Percentiles rank a stretch among this genome's conserved stretches.
These are phyloP conservation scores for Climacium dendroides DNA, from an alignment of 225 moss, liverwort and hornwort genomes.

Conservation along the genomic window DNA sequence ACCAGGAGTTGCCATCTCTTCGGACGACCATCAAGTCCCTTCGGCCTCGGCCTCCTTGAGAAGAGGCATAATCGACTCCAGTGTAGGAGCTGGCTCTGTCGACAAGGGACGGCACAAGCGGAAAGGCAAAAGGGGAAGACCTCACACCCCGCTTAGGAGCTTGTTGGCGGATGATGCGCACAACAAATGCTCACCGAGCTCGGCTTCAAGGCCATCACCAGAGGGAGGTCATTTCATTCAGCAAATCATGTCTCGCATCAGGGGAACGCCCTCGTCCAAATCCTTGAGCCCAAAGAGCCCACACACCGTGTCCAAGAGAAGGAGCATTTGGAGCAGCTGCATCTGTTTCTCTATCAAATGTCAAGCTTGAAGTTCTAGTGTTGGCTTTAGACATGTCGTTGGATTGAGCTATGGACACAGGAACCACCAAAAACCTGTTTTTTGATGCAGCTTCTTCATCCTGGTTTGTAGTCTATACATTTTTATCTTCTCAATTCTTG, in stretches of 20 bases:
- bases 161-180: slow-evolving; percentile 23
- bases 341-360: slow-evolving; percentile 25
- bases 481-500: neutral
- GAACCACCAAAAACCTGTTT: neutral
- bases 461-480: neutral
- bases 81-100: neutral
- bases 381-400: neutral
- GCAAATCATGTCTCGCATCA: slow-evolving; percentile 22
- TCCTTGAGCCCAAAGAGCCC: slow-evolving; percentile 13
- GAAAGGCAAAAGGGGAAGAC: slow-evolving; percentile 13
- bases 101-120: slow-evolving; percentile 5
- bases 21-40: slow-evolving; percentile 10
- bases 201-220: neutral
- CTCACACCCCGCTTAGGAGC: slow-evolving; percentile 19
- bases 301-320: slow-evolving; percentile 1
- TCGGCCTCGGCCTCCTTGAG: slow-evolving; percentile 6
- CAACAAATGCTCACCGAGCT: neutral
- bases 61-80: neutral
- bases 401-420: neutral
- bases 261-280: slow-evolving; percentile 1
- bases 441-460: neutral
- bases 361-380: neutral
- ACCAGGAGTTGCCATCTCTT: neutral
- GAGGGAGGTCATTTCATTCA: slow-evolving; percentile 22
- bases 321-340: slow-evolving; percentile 26